Evolutionary conservation across 768 basidiomycete species (phyloP).

Genomic region (Auricularia sp.): DNA sequence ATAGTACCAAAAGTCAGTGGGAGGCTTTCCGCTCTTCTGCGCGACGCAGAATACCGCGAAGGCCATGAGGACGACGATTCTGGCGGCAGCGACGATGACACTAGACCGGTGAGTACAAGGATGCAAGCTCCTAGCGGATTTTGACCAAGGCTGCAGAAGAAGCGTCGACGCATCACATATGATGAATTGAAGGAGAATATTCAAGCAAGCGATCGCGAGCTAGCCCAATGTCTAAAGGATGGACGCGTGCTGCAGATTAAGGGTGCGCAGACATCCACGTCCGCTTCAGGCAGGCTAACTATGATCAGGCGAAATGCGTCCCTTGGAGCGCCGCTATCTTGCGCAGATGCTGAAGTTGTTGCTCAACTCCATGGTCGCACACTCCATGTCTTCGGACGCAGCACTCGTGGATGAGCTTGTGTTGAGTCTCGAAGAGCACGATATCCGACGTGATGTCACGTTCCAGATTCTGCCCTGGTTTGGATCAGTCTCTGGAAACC

Average conservation of each 20-base stretch:
- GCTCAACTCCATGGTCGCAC: slow-evolving; percentile 62
- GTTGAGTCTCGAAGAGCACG: slow-evolving; percentile 59
- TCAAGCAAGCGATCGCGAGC: slow-evolving; percentile 76
- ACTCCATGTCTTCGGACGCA: slow-evolving; percentile 43
- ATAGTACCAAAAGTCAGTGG: slow-evolving; percentile 57
- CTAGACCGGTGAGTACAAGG: background rate
- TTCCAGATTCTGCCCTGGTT: slow-evolving; percentile 78
- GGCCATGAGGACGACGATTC: slow-evolving; percentile 28
- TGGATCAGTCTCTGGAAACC: slow-evolving; percentile 31
- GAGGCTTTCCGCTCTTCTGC: background rate
- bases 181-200: slow-evolving; percentile 52
- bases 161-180: slow-evolving; percentile 36
- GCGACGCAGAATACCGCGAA: slow-evolving; percentile 50
- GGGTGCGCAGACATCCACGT: slow-evolving; percentile 31
- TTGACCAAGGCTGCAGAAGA: background rate
- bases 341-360: slow-evolving; percentile 62
- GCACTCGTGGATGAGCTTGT: slow-evolving; percentile 44
- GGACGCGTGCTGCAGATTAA: slow-evolving; percentile 63
- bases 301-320: slow-evolving; percentile 55
- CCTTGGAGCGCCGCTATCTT: slow-evolving; percentile 59
- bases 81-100: slow-evolving; percentile 27
- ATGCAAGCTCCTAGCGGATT: background rate
- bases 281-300: slow-evolving; percentile 2
- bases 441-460: slow-evolving; percentile 50
- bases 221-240: slow-evolving; percentile 53